Conservation (phyloP, 2,329 filamentous ascomycete genomes). For the Trichoderma lentiforme region DNA sequence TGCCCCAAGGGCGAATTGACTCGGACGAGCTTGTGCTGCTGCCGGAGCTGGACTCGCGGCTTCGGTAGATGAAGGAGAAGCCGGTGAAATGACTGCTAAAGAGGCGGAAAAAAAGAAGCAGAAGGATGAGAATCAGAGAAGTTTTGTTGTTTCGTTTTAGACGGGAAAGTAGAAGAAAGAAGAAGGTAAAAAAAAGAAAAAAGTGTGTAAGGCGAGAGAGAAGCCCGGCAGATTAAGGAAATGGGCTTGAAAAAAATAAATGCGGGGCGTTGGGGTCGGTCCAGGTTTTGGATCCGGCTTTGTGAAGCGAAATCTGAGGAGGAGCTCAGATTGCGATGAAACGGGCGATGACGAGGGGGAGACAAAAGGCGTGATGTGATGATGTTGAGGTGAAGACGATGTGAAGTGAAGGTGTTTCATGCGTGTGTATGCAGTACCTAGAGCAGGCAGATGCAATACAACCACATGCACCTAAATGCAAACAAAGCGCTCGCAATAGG, state of each 20-base stretch:
- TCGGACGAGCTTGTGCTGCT: slow-evolving; percentile 13
- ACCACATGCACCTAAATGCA: not conserved
- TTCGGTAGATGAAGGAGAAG: slow-evolving; percentile 10
- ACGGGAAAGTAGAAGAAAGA: not conserved
- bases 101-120: not conserved
- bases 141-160: not conserved
- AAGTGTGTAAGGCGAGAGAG: not conserved
- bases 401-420: not conserved
- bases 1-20: slow-evolving; percentile 5
- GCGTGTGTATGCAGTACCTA: not conserved
- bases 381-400: not conserved
- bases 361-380: not conserved
- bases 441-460: not conserved
- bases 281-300: not conserved
- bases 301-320: slow-evolving; percentile 7
- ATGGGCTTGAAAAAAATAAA: not conserved
- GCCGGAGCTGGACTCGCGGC: slow-evolving; percentile 10
- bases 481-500: not conserved
- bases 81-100: slow-evolving; percentile 9
- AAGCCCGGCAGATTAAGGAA: not conserved
- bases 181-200: not conserved
- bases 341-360: not conserved
- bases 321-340: not conserved
- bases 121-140: not conserved
- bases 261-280: slow-evolving; percentile 17